Evolutionary conservation across 148 eudicot species (phyloP).

Genomic region (Agrostemma githago): DNA sequence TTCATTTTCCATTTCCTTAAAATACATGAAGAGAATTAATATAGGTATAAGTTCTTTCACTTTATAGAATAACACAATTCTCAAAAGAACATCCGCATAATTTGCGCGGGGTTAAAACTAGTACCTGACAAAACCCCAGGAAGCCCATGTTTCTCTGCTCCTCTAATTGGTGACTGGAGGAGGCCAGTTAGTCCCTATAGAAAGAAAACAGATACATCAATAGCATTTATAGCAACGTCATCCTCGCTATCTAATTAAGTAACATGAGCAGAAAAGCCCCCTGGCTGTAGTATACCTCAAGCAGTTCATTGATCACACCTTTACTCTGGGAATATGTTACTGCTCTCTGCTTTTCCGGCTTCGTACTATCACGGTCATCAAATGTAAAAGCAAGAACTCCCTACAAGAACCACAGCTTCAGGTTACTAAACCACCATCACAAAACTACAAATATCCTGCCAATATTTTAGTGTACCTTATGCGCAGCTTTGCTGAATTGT

Average conservation of each 20-base stretch:
- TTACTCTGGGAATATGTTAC: slow-evolving; percentile 65
- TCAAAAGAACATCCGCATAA: no score
- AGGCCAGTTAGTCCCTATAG: slow-evolving; percentile 91
- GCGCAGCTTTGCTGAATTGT: slow-evolving; percentile 93
- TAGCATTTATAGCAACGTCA: not conserved
- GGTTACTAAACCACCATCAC: slow-evolving; percentile 1
- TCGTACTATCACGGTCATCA: slow-evolving; percentile 58
- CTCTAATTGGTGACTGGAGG: slow-evolving; percentile 90
- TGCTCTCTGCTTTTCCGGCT: slow-evolving; percentile 57
- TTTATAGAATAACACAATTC: no score
- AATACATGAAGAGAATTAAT: no score
- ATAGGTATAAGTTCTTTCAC: no score
- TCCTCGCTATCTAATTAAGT: not conserved
- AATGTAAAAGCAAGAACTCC: slow-evolving; percentile 91
- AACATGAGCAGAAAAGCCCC: not conserved
- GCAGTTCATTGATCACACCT: slow-evolving; percentile 82
- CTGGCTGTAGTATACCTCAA: slow-evolving; percentile 51
- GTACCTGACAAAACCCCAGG: slow-evolving; percentile 91
- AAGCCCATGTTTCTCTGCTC: slow-evolving; percentile 93
- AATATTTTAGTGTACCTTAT: slow-evolving; percentile 53
- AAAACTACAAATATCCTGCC: not conserved
- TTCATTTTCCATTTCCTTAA: no score
- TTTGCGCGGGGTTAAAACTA: no score
- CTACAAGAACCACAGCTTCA: slow-evolving; percentile 36
- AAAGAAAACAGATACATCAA: slow-evolving; percentile 6